phyloP scores from a whole-genome alignment of 1,139 yeast species.

The Saccharomyces hybrid region DNA sequence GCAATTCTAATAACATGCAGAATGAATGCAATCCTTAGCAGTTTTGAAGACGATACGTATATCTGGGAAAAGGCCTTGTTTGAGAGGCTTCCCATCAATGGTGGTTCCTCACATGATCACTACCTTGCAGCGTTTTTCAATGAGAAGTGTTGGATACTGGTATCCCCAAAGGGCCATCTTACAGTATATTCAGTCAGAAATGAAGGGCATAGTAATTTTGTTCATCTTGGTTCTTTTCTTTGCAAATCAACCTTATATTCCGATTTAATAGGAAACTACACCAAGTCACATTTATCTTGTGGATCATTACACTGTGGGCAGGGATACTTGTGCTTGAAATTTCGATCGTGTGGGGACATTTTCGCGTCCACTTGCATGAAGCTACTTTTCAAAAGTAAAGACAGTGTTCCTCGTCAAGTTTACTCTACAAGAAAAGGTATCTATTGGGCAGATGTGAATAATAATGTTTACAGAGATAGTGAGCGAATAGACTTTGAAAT shows the following conservation, averaged over 20 bases:
- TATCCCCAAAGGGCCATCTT: not conserved
- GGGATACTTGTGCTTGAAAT: not conserved
- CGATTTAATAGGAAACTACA: not conserved
- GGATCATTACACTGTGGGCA: not conserved
- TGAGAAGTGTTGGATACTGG: not conserved
- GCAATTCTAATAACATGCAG: not conserved
- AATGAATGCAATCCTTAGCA: not conserved
- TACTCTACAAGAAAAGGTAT: not conserved
- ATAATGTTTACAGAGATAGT: not conserved
- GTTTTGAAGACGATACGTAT: slow-evolving; percentile 1
- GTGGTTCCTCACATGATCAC: not conserved
- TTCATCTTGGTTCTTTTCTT: not conserved
- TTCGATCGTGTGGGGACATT: not conserved
- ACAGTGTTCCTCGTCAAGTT: not conserved
- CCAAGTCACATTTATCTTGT: not conserved
- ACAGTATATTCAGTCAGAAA: not conserved
- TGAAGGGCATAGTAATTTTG: not conserved
- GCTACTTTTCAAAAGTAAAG: not conserved
- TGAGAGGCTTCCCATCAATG: not conserved
- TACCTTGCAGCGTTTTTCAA: not conserved
- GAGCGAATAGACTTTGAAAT: not conserved
- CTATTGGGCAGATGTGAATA: not conserved
- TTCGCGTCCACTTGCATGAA: not conserved
- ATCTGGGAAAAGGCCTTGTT: not conserved
- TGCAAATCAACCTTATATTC: not conserved